A percentile compares a stretch with the other conserved stretches of the same genome.
phyloP scores from a whole-genome alignment of 1,284 basidiomycete genomes.

The Uromyces viciae-fabae region DNA sequence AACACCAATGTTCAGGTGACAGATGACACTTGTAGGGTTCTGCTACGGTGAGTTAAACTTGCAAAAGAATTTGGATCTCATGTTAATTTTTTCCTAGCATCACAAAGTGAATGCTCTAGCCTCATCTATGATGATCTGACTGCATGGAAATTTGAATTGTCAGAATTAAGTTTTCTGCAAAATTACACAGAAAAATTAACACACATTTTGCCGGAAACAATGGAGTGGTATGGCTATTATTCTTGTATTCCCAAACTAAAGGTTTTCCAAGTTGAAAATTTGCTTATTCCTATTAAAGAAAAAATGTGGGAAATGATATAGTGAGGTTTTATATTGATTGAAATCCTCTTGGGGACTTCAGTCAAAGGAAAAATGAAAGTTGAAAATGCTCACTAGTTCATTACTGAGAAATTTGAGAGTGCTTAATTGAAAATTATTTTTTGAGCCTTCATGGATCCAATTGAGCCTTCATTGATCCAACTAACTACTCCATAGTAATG shows the following conservation, averaged over 20 bases:
- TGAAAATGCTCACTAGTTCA: neutral
- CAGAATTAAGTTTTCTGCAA: too few species aligned
- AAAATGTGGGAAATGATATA: slow-evolving; percentile 25
- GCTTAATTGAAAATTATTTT: neutral
- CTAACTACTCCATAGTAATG: slow-evolving; percentile 39
- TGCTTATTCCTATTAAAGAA: slow-evolving; percentile 22
- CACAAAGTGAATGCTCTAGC: neutral
- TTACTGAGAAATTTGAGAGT: neutral
- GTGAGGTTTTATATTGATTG: neutral
- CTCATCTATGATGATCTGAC: slow-evolving; percentile 21
- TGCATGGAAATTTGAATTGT: neutral
- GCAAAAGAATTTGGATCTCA: too few species aligned
- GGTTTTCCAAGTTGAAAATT: slow-evolving; percentile 4
- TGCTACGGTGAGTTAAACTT: too few species aligned
- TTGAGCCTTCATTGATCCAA: slow-evolving; percentile 37
- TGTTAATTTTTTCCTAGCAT: too few species aligned
- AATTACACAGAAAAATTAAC: too few species aligned
- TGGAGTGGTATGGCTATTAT: slow-evolving; percentile 1
- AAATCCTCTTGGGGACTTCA: neutral
- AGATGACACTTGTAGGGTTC: too few species aligned
- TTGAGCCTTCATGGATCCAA: too few species aligned
- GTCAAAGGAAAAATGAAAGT: neutral
- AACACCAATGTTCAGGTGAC: too few species aligned
- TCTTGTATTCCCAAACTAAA: slow-evolving; percentile 14
- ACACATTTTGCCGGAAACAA: slow-evolving; percentile 12